Conservation (phyloP, 371 early-diverging fungal species). For the Dentiscutata heterogama region DNA sequence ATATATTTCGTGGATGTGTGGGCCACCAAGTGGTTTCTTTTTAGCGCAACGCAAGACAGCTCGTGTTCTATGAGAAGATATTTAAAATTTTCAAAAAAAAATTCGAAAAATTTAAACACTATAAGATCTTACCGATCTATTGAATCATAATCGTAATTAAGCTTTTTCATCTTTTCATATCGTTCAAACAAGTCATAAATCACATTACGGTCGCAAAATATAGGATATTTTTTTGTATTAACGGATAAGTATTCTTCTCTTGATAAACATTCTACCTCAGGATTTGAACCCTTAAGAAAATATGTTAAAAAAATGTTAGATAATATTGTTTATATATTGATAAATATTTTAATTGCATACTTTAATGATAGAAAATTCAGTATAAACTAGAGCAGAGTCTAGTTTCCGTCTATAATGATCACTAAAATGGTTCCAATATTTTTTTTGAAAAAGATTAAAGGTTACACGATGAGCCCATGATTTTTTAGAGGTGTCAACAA, state of each 20-base stretch:
- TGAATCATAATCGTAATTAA: constrained; percentile 11
- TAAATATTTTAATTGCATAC: constrained; percentile 4
- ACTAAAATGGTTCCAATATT: constrained; percentile 26
- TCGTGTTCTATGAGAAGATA: background rate
- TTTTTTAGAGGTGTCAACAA: background rate
- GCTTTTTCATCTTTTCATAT: constrained; percentile 26
- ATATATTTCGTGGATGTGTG: constrained; percentile 42
- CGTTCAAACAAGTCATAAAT: constrained; percentile 36
- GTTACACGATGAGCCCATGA: constrained; percentile 8
- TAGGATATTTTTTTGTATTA: constrained; percentile 32
- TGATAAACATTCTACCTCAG: background rate
- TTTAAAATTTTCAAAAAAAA: background rate
- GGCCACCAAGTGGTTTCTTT: constrained; percentile 29
- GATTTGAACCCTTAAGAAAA: constrained; percentile 22
- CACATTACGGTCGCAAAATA: constrained; percentile 16
- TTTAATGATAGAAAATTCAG: constrained; percentile 36
- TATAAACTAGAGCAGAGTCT: constrained; percentile 11
- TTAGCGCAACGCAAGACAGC: constrained; percentile 39
- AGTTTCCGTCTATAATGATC: background rate
- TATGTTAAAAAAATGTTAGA: background rate
- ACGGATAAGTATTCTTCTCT: constrained; percentile 14
- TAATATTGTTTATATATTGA: background rate
- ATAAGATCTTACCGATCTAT: constrained; percentile 33
- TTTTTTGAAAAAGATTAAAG: background rate
- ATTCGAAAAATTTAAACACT: background rate